Evolutionary conservation across 768 basidiomycete species (phyloP).

Genomic region (Ramaria sp.): DNA sequence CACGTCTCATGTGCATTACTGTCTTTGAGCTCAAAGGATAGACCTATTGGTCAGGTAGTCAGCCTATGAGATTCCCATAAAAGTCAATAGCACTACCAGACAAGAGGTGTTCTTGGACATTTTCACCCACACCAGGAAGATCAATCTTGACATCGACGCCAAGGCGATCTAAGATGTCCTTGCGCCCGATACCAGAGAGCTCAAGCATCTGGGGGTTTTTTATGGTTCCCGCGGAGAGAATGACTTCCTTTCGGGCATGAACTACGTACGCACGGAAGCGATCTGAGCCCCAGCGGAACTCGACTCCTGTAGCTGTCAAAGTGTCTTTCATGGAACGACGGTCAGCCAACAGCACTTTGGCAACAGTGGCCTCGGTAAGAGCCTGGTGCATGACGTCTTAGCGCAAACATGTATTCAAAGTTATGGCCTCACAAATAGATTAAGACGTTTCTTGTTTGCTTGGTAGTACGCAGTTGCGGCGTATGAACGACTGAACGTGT

Average conservation of each 20-base stretch:
- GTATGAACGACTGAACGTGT: conserved; percentile 18
- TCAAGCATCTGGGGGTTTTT: conserved; percentile 44
- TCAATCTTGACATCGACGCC: conserved; percentile 44
- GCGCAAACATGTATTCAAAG: background rate
- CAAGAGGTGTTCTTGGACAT: conserved; percentile 38
- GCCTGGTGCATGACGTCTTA: conserved; percentile 4
- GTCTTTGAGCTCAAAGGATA: conserved; percentile 19
- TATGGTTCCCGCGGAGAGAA: conserved; percentile 35
- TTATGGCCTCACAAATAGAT: conserved; percentile 13
- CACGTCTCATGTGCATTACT: conserved; percentile 18
- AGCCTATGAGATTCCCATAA: no score
- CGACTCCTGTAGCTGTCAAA: conserved; percentile 35
- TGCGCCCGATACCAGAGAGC: conserved; percentile 59
- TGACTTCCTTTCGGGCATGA: conserved; percentile 38
- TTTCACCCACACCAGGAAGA: conserved; percentile 69
- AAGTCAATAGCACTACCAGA: conserved; percentile 9
- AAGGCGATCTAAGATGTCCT: conserved; percentile 33
- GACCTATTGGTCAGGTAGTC: background rate
- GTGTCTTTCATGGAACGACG: conserved; percentile 5
- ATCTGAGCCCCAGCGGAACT: conserved; percentile 26
- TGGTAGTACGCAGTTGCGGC: conserved; percentile 21
- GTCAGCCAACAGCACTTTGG: conserved; percentile 13
- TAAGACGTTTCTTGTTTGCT: conserved; percentile 19
- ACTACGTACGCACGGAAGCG: conserved; percentile 19
- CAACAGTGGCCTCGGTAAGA: conserved; percentile 19